phyloP scores from a whole-genome alignment of 345 rosid species.

The Eucalyptus curtisii region DNA sequence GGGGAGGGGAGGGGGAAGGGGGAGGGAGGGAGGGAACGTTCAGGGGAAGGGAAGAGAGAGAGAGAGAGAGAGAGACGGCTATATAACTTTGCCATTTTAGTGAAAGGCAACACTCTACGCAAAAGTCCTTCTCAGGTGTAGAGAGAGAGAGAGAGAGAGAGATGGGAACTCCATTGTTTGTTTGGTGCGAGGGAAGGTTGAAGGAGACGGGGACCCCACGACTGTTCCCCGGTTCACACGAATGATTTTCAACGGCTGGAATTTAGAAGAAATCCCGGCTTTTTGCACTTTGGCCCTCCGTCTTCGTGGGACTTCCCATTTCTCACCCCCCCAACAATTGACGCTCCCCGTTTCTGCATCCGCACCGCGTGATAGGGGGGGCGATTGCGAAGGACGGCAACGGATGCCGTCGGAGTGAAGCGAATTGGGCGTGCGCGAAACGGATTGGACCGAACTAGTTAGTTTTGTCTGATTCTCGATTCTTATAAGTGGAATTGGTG shows the following conservation, averaged over 20 bases:
- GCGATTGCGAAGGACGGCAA: not conserved
- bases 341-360: not conserved
- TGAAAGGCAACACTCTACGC: not conserved
- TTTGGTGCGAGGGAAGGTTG: not conserved
- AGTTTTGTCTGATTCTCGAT: accelerated
- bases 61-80: not conserved
- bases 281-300: not conserved
- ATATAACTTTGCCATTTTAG: not conserved
- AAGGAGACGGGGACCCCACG: not conserved
- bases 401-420: accelerated
- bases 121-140: not conserved
- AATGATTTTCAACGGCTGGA: not conserved
- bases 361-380: not conserved
- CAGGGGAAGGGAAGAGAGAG: too few relatives aligned
- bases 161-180: not conserved
- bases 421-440: too few relatives aligned
- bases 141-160: not conserved
- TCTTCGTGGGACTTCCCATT: not conserved
- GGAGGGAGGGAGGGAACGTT: too few relatives aligned
- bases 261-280: not conserved
- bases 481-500: too few relatives aligned
- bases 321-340: not conserved
- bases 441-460: accelerated
- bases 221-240: too few relatives aligned
- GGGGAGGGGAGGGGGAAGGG: not conserved